A percentile compares a stretch with the other conserved stretches of the same genome.
Evolutionary conservation across 495 filamentous ascomycete species (phyloP).

Genomic region (Delitschia confertaspora): DNA sequence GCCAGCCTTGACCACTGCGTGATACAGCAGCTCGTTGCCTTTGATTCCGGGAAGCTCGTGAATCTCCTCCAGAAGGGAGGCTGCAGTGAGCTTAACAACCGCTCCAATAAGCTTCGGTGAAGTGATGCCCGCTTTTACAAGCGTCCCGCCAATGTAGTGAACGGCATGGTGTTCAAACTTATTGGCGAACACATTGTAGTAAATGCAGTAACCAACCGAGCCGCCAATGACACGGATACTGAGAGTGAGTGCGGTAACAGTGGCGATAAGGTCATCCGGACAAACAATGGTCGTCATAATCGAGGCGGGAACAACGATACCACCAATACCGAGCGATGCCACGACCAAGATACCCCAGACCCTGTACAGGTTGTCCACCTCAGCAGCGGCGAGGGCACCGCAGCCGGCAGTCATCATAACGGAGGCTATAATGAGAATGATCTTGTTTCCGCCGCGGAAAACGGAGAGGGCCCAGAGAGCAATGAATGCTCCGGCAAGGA

Average conservation of each 20-base stretch:
- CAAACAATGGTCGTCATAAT: slow-evolving; percentile 31
- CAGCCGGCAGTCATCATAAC: slow-evolving; percentile 25
- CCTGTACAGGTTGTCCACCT: slow-evolving; percentile 21
- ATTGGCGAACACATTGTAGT: slow-evolving; percentile 33
- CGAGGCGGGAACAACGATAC: slow-evolving; percentile 28
- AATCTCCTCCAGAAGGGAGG: slow-evolving; percentile 14
- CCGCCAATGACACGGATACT: slow-evolving; percentile 31
- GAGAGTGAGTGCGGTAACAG: slow-evolving; percentile 29
- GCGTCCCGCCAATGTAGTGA: slow-evolving; percentile 18
- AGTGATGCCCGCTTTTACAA: slow-evolving; percentile 11
- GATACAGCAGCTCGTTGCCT: slow-evolving; percentile 10
- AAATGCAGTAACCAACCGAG: slow-evolving; percentile 30
- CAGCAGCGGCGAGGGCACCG: slow-evolving; percentile 24
- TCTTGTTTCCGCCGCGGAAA: slow-evolving; percentile 23
- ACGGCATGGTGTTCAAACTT: slow-evolving; percentile 21
- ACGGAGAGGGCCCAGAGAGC: slow-evolving; percentile 24
- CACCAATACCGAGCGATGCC: slow-evolving; percentile 31
- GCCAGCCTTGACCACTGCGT: slow-evolving; percentile 17
- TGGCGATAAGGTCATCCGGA: slow-evolving; percentile 32
- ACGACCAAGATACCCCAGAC: slow-evolving; percentile 27
- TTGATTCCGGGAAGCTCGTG: slow-evolving; percentile 14
- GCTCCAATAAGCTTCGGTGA: slow-evolving; percentile 15
- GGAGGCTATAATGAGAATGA: slow-evolving; percentile 24
- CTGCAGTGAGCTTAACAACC: slow-evolving; percentile 15
- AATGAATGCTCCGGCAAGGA: slow-evolving; percentile 28